Percentiles rank a stretch among this genome's conserved stretches.
Evolutionary conservation across 257 asterid genomes (phyloP).

Genomic region (Forsythia suspensa): DNA sequence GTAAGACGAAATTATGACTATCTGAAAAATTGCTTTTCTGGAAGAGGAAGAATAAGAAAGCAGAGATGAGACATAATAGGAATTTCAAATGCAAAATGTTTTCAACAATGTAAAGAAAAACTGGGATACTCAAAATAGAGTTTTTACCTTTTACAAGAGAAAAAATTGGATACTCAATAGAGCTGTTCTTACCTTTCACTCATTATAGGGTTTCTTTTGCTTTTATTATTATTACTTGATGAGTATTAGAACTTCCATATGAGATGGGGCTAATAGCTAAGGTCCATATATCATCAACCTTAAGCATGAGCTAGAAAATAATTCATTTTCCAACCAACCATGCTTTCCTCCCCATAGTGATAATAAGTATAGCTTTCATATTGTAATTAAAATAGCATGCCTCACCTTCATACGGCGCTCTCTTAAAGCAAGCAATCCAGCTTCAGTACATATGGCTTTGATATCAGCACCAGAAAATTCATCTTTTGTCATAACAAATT

Average conservation of each 20-base stretch:
- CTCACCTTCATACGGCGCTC: conserved; percentile 66
- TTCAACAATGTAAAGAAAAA: neutral
- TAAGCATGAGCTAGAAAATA: neutral
- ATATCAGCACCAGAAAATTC: conserved; percentile 64
- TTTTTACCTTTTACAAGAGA: too few species aligned
- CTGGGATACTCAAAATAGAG: too few species aligned
- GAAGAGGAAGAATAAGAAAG: neutral
- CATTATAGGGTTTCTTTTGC: too few species aligned
- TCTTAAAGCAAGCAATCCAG: conserved; percentile 64
- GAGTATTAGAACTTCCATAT: neutral
- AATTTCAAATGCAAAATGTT: neutral
- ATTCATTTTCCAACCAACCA: neutral
- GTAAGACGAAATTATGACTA: neutral
- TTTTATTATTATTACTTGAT: neutral
- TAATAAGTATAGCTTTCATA: neutral
- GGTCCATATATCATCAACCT: neutral
- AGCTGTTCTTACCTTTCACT: too few species aligned
- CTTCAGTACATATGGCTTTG: conserved; percentile 63
- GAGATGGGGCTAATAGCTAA: neutral
- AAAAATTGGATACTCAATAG: too few species aligned
- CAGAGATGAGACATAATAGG: neutral
- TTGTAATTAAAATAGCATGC: neutral
- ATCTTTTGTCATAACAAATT: conserved; percentile 63
- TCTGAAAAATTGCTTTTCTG: neutral
- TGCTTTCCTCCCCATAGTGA: neutral